These are phyloP conservation scores for Coprinopsis strossmayeri DNA, from an alignment of 768 basidiomycete genomes.

Conservation along the genomic window DNA sequence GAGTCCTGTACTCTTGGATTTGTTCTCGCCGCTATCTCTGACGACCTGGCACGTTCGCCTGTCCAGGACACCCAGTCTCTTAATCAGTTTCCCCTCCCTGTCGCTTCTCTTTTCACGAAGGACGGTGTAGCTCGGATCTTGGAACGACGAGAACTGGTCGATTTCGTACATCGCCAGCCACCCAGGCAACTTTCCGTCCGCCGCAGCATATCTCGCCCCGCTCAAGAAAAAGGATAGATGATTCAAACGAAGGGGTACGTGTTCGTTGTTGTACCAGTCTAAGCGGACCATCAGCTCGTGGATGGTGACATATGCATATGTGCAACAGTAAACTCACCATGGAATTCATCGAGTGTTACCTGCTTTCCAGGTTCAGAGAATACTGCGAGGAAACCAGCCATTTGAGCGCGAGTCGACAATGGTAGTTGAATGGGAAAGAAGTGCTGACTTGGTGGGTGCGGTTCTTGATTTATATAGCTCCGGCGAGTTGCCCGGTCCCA, in stretches of 20 bases:
- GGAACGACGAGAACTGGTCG: conserved; percentile 33
- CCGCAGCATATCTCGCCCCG: conserved; percentile 37
- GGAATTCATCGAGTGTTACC: conserved; percentile 41
- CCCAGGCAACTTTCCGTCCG: conserved; percentile 27
- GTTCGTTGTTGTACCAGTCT: conserved; percentile 56
- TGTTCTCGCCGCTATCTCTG: conserved; percentile 1
- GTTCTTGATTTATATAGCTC: not conserved
- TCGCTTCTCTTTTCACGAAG: conserved; percentile 37
- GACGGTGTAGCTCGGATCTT: conserved; percentile 35
- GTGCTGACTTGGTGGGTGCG: not conserved
- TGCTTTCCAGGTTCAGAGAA: conserved; percentile 36
- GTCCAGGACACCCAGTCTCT: conserved; percentile 35
- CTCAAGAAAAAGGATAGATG: conserved; percentile 39
- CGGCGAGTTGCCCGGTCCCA: not conserved
- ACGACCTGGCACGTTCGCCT: conserved; percentile 32
- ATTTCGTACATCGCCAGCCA: conserved; percentile 50
- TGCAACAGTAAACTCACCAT: conserved; percentile 22
- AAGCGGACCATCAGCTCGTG: not conserved
- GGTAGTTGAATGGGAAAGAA: not conserved
- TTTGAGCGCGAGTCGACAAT: too few relatives aligned
- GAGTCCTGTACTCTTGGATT: conserved; percentile 13
- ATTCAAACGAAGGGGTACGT: conserved; percentile 44
- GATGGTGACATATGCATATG: not conserved
- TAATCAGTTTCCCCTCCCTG: conserved; percentile 35
- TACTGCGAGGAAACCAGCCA: conserved; percentile 40